Conservation (phyloP, 306 rosid species). For the Vigna reflexopilosa region DNA sequence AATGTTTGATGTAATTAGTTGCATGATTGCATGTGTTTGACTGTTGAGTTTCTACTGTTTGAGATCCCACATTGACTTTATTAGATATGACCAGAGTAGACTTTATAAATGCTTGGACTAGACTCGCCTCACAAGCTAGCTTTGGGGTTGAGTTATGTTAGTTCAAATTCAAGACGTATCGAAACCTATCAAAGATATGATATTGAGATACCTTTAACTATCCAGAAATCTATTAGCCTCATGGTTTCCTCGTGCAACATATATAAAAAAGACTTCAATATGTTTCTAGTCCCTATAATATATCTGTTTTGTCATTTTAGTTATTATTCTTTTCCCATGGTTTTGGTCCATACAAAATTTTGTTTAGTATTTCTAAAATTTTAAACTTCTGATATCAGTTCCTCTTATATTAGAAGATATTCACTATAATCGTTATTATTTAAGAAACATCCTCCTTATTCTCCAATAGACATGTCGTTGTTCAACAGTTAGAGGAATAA, state of each 20-base stretch:
- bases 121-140: too few species aligned
- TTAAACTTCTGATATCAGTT: too few species aligned
- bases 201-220: background rate
- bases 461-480: too few species aligned
- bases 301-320: too few species aligned
- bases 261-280: background rate
- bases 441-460: too few species aligned
- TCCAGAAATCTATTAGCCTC: background rate
- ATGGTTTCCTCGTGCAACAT: background rate
- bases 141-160: too few species aligned
- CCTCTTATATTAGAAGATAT: too few species aligned
- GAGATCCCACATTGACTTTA: background rate
- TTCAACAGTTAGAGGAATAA: too few species aligned
- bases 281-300: background rate
- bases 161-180: background rate
- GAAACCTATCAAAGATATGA: background rate
- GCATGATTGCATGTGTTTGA: conserved; percentile 7
- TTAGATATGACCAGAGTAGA: background rate
- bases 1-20: conserved; percentile 29
- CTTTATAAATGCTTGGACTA: background rate
- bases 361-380: too few species aligned
- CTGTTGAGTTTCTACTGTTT: conserved; percentile 19
- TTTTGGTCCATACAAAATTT: too few species aligned
- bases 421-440: too few species aligned
- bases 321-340: too few species aligned